Evolutionary conservation across 2,329 filamentous ascomycete species (phyloP), one percentile per base, ranked within the genome.

Genomic region (Parastagonospora nodorum): DNA sequence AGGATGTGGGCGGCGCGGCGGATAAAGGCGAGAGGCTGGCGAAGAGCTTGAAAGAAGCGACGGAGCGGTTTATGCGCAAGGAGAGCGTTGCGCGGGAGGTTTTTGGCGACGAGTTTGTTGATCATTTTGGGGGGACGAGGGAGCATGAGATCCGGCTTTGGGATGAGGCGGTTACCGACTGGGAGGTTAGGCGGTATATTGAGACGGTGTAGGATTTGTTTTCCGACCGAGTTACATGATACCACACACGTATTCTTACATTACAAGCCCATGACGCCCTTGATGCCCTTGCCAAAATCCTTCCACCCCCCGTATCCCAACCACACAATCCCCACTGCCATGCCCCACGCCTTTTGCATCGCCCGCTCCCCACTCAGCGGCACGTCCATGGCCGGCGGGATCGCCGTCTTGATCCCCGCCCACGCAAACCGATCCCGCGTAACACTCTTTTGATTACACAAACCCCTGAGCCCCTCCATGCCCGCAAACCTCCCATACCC

Each of bases 161-260:
- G 88, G 92, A 97, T 65, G 93, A 97, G 73, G 92, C 92, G 2
- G 93, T 97, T 5, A 97, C 94, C 15, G 94, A 97, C 74, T 97
- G 93, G 92, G 93, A 81, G 74, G 88, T 86, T 48, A 63, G 58
- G 45, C 56, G 69, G 51, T 73, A 73, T 51, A 73, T 73, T 45
- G 69, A 73, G 58, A 71, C 68, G 27, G 69, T 73, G 1, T 73
- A 57, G 42, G 11, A 9, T 31, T 2, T 19, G 12, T 27, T 24
- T 12, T 39, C 14, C n/a, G 15, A 28, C 16, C 5, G 14, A 36
- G 32, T 28, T n/a, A n/a, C n/a, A n/a, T n/a, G 9, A 15, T 19
- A n/a, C 11, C 39, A 41, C 24, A 41, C 38, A 29, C n/a, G n/a
- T 27, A 41, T 11, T 11, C 39, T n/a, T 14, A 27, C 15, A 12